phyloP scores from a whole-genome alignment of 176 grass and related monocot species.

The Ananas comosus region DNA sequence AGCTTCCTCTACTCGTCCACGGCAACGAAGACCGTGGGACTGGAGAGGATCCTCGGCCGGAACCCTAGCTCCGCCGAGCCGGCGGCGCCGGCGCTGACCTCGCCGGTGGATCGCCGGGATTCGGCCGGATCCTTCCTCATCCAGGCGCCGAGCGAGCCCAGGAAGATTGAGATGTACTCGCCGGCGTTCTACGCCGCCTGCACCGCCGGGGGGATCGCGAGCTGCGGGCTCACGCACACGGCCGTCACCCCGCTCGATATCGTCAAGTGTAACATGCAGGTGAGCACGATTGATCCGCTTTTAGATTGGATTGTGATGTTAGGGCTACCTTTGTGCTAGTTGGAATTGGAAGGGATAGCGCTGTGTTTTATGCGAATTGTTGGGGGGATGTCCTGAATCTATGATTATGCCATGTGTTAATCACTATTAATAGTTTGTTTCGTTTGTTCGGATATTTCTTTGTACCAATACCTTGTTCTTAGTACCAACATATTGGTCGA shows the following conservation, averaged over 20 bases:
- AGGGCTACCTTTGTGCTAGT: neutral
- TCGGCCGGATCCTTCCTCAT: neutral
- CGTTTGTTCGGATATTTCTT: neutral
- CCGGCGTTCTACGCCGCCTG: slow-evolving; percentile 65
- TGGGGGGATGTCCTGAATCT: neutral
- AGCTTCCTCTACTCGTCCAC: slow-evolving; percentile 49
- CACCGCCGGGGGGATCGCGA: slow-evolving; percentile 53
- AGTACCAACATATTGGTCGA: neutral
- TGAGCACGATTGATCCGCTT: neutral
- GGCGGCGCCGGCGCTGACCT: neutral
- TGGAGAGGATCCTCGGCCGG: slow-evolving; percentile 6
- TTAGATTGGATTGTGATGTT: neutral
- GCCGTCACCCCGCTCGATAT: slow-evolving; percentile 82
- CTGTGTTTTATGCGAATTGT: neutral
- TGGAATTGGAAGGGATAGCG: neutral
- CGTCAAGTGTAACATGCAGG: slow-evolving; percentile 97
- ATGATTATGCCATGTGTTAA: neutral
- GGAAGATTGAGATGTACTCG: slow-evolving; percentile 86
- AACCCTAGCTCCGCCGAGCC: neutral
- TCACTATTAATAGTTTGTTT: neutral
- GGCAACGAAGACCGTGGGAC: neutral
- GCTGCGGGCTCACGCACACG: slow-evolving; percentile 77
- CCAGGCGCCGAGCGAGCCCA: slow-evolving; percentile 56
- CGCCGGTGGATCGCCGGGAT: slow-evolving; percentile 18
- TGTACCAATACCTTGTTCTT: neutral